Evolutionary conservation across 305 asterid genomes (phyloP), one percentile per base, ranked within the genome.

Genomic region (Coffea humblotiana): DNA sequence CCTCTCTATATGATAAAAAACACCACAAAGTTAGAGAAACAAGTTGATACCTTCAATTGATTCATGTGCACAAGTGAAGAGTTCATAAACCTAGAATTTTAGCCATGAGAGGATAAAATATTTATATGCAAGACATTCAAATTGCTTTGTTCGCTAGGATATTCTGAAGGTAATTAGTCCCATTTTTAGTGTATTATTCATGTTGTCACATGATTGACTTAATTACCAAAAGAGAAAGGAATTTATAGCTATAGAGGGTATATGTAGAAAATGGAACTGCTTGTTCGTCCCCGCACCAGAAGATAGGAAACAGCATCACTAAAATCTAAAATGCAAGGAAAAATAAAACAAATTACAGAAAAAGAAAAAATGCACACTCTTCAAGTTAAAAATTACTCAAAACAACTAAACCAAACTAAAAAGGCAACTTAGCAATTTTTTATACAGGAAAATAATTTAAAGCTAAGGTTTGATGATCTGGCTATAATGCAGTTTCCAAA

Each of bases 1-100:
- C 97, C 97, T 64, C 61, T 82, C 99, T 92, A 89, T 83, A 78
- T 64, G 60, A 86, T 73, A 40, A 25, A 48, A 80, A 78, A 71
- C 78, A 76, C 51, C 15, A 37, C 51, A 72, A 25, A 66, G 43
- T 75, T 70, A 76, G 54, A 71, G 6, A 70, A 51, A 56, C 23
- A 25, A 56, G 64, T 37, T 47, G 40, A 14, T 12, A 35, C 51
- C n/a, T 32, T 61, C 54, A 32, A 49, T 47, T 64, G 72, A 25
- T 70, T 23, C 43, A 51, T 70, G 58, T 3, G 47, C n/a, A 23
- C n/a, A 40, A 2, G 32, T 10, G 74, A 70, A 45, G 6, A 43
- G 8, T 11, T 70, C 2, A 21, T 23, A 9, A 40, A 69, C 13
- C 52, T 11, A 40, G 48, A 43, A 21, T 6, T 21, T 43, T 70